Evolutionary conservation across 208 protist genomes (phyloP), one percentile per base, ranked within the genome.

Genomic region (Leishmania amazonensis): DNA sequence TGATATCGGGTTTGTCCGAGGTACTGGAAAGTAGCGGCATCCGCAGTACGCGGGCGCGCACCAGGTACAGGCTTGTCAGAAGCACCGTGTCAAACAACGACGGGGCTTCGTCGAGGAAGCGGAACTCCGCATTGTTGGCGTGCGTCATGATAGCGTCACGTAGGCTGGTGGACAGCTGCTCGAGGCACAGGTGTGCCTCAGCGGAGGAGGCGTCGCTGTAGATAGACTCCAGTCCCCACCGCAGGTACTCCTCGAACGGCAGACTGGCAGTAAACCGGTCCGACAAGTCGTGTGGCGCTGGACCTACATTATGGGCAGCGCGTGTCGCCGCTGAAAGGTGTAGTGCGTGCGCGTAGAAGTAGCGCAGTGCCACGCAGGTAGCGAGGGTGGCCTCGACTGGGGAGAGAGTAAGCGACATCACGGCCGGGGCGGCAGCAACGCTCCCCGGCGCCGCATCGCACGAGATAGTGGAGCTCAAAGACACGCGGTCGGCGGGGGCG

Each of bases 381-480:
- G 89, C 81, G 31, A 96, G 71, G 21, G 92, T 78, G 0, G 95
- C 95, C 84, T 96, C 92, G 17, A 96, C 92, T 1, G 93, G 90
- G 3, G 94, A 89, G n/a, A 97, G 70, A 7, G 74, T 80, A 57
- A 97, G 60, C 3, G 90, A 88, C 31, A 91, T 38, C 3, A 95
- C 83, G 8, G 67, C 24, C 49, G 85, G 78, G 4, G 77, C 17
- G 17, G n/a, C 1, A 17, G 49, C 64, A 58, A 60, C 13, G 19
- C 28, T 67, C 13, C n/a, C 40, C 2, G 28, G 40, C 17, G 68
- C 35, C 3, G 62, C n/a, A 8, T 76, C 71, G n/a, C 83, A 79
- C 8, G 89, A 91, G 21, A 90, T 81, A 42, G 81, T 84, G 3
- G 87, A 81, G 1, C 49, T 87, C 42, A 96, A 87, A 4, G 86